Evolutionary conservation across 345 rosid species (phyloP), one percentile per base, ranked within the genome.

Genomic region (Excoecaria cochinchinensis): DNA sequence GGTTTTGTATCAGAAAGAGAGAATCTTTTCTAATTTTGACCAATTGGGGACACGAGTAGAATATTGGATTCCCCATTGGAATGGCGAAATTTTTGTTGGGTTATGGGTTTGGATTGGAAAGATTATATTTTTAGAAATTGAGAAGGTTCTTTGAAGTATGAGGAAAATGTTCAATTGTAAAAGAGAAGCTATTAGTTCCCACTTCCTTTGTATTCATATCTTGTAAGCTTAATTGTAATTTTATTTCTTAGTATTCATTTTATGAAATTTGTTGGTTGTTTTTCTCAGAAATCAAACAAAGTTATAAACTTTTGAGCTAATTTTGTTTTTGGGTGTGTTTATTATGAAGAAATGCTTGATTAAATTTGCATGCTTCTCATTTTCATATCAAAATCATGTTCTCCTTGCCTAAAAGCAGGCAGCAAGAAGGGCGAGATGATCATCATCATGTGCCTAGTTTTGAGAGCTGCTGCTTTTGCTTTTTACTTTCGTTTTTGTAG

Each of bases 391-490:
- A 63, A 73, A 73, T 38, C 31, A 63, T 39, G 15, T 4, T 22
- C 55, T 64, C 8, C 70, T 36, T 51, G 50, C 39, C 36, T 31
- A 31, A 31, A 31, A 31, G 2, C 1, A 31, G 31, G 31, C 31
- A 31, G 31, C 31, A 31, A 31, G 31, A 48, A 21, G 31, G 57
- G 38, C 48, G 36, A 14, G n/a, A 2, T 39, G 4, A 31, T 5
- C 8, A 63, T 73, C n/a, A 64, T 60, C 70, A 38, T 64, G 52
- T 51, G 70, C 70, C 38, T 63, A 15, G 58, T 51, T 51, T 63
- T 73, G 21, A 40, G 61, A 52, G 44, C 25, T 38, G n/a, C 48
- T 38, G 0, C 69, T 14, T n/a, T 36, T 6, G 21, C 47, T 40
- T 71, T 31, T 21, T 17, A 4, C 24, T 11, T 21, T 31, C 4